Conservation (phyloP, 495 filamentous ascomycete genomes). For the Podospora appendiculata region DNA sequence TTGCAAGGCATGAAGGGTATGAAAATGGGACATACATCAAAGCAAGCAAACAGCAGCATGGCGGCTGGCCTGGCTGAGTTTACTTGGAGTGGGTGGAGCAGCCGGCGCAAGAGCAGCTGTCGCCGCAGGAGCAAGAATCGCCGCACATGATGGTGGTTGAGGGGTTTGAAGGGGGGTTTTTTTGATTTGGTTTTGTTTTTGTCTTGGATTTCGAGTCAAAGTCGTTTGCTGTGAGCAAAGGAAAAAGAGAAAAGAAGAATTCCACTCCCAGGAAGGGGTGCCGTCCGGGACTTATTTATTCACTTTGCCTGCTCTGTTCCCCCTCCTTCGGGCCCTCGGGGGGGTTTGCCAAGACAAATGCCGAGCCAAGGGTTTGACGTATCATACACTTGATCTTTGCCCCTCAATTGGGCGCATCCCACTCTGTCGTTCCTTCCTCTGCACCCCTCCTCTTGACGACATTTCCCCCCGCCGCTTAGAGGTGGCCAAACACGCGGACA, state of each 20-base stretch:
- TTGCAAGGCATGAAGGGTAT: too few species aligned
- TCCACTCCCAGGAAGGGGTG: neutral
- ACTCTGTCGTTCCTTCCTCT: neutral
- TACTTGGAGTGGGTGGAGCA: slow-evolving; percentile 16
- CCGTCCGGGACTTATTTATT: neutral
- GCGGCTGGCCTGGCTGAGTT: neutral
- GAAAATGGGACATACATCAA: too few species aligned
- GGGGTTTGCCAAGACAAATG: neutral
- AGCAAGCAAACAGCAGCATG: too few species aligned
- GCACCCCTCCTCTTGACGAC: neutral
- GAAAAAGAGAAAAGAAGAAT: neutral
- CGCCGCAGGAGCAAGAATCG: slow-evolving; percentile 13
- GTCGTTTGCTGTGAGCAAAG: neutral
- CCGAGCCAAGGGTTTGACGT: too few species aligned
- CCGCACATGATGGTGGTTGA: slow-evolving; percentile 18
- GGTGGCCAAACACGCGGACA: neutral
- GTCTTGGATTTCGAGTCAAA: neutral
- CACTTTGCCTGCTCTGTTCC: neutral
- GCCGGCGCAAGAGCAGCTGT: slow-evolving; percentile 14
- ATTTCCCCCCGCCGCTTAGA: neutral
- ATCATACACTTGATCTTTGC: too few species aligned
- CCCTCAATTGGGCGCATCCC: too few species aligned
- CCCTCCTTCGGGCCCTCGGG: neutral
- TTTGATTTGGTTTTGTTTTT: neutral
- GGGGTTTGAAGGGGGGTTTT: neutral